Evolutionary conservation across 176 grass and related monocot species (phyloP), one percentile per base, ranked within the genome.

Genomic region (Alopecurus myosuroides): DNA sequence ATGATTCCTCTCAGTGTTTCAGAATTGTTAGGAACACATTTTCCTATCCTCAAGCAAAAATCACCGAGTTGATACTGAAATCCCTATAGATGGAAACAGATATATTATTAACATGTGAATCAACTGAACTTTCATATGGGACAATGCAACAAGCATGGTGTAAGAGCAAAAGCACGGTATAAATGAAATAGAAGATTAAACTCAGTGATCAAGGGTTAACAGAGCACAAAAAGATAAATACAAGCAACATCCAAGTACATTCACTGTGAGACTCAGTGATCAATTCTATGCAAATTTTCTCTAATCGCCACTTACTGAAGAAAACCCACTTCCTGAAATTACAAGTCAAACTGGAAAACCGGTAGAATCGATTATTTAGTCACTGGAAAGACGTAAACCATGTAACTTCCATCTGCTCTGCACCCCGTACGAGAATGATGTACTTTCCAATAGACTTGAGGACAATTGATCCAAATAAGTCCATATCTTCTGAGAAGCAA

Each of bases 1-100:
- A 95, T 91, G 82, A 98, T 94, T 81, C 93, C 93, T 64, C 96
- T 87, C 17, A 98, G 78, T 69, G 85, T 41, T 78, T 98, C 96
- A 41, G 89, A 86, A 76, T 77, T 88, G 14, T 80, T 89, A 84
- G 89, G 86, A 85, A 90, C 65, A 85, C 93, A 98, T 90, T 98
- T 98, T 82, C 93, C 96, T 52, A 98, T 92, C 87, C 91, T 91
- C 81, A 95, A 46, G 84, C 63, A 85, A 80, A 98, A 95, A 77
- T 98, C 96, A 49, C 96, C 96, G 31, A 94, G 85, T 89, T 86
- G 91, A 76, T 90, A 98, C 62, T 95, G 96, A 68, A 93, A 85
- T 52, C 95, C 95, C 95, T 98, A 77, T 12, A 85, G 37, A 84
- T 41, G 26, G 63, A 81, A 85, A 36, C 25, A 74, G 4, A 23